Conservation (phyloP, 139 green algal species). For the Picochlorum sp. region DNA sequence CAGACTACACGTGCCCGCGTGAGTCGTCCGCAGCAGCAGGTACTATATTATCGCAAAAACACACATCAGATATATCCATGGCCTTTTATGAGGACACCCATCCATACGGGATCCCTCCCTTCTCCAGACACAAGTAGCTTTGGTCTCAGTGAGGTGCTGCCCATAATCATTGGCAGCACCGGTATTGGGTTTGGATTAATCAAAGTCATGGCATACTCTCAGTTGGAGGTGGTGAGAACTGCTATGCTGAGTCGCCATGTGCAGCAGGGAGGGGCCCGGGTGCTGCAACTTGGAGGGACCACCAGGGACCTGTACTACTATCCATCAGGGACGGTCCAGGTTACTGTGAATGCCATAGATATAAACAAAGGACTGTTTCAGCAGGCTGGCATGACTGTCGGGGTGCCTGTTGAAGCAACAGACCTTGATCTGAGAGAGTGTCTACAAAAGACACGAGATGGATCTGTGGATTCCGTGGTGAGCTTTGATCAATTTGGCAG, state of each 20-base stretch:
- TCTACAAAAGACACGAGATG: conserved; percentile 25
- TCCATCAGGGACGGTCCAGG: conserved; percentile 32
- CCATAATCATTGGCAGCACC: neutral
- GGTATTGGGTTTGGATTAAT: conserved; percentile 11
- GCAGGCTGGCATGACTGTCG: conserved; percentile 50
- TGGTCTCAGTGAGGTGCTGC: too few relatives aligned
- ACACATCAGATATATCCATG: too few relatives aligned
- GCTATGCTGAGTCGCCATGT: conserved; percentile 49
- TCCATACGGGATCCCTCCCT: too few relatives aligned
- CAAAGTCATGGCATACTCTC: conserved; percentile 37
- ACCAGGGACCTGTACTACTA: conserved; percentile 56
- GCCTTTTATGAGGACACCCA: too few relatives aligned
- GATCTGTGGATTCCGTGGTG: conserved; percentile 38
- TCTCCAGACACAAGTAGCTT: too few relatives aligned
- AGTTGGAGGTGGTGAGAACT: conserved; percentile 49
- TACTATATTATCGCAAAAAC: too few relatives aligned
- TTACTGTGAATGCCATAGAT: conserved; percentile 34
- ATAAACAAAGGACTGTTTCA: conserved; percentile 44
- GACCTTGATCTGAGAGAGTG: conserved; percentile 3
- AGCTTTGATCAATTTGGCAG: conserved; percentile 10
- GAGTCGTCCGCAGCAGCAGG: too few relatives aligned
- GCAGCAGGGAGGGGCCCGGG: conserved; percentile 12
- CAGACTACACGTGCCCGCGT: too few relatives aligned
- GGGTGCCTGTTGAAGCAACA: conserved; percentile 25
- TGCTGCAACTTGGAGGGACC: conserved; percentile 45